A percentile compares a stretch with the other conserved stretches of the same genome.
Evolutionary conservation across 352 stramenopile genomes (phyloP).

Genomic region (Globisporangium polare): DNA sequence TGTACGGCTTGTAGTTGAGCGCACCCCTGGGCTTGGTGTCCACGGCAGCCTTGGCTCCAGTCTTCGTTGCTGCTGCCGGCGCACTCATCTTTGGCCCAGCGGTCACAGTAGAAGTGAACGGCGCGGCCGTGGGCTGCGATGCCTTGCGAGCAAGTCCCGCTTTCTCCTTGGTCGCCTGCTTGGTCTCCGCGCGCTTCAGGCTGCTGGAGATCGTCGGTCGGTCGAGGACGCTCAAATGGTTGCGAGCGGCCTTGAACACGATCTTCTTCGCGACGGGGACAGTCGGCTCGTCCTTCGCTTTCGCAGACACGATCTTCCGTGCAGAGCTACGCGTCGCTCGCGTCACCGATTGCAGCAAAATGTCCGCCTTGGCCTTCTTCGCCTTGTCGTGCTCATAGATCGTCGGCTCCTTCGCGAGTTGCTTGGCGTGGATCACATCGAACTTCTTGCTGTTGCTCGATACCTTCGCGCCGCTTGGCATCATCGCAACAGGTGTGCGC

Average conservation of each 20-base stretch:
- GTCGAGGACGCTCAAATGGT: constrained; percentile 14
- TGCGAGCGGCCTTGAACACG: constrained; percentile 8
- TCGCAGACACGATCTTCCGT: not conserved
- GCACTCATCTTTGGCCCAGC: constrained; percentile 5
- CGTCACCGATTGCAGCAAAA: not conserved
- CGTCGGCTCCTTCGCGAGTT: constrained; percentile 13
- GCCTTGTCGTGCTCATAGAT: constrained; percentile 13
- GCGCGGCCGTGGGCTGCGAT: constrained; percentile 8
- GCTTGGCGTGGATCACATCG: constrained; percentile 15
- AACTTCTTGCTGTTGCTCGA: constrained; percentile 15
- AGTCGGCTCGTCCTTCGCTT: constrained; percentile 1
- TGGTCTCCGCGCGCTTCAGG: constrained; percentile 12
- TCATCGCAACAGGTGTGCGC: constrained; percentile 10
- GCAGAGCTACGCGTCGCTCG: constrained; percentile 15
- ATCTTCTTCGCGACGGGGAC: constrained; percentile 12
- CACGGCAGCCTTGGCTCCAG: not conserved
- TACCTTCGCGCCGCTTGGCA: constrained; percentile 13
- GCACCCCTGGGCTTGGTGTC: constrained; percentile 9
- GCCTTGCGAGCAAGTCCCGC: not conserved
- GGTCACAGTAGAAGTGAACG: constrained; percentile 11
- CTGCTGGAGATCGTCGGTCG: constrained; percentile 18
- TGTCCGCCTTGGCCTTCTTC: constrained; percentile 14
- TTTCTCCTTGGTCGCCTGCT: constrained; percentile 4
- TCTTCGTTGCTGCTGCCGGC: not conserved
- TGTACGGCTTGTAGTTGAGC: constrained; percentile 62